phyloP scores from a whole-genome alignment of 78 protist species.

The Isochrysis galbana region DNA sequence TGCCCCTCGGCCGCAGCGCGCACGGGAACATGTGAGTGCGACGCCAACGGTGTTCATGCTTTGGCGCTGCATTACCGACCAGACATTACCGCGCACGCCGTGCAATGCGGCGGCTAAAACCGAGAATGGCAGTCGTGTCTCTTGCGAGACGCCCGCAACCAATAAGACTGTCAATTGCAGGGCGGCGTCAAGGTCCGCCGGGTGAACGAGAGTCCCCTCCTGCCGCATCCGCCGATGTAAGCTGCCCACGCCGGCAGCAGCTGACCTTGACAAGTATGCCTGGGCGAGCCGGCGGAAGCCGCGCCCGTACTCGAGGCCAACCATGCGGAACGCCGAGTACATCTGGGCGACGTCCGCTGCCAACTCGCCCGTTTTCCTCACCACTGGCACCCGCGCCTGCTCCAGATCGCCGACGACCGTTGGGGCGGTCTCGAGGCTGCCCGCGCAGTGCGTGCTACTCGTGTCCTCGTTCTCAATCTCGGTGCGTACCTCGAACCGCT shows the following conservation, averaged over 20 bases:
- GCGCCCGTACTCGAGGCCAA: background rate
- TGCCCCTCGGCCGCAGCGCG: background rate
- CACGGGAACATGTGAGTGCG: background rate
- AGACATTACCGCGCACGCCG: background rate
- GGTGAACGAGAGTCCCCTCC: background rate
- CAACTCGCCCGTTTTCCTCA: background rate
- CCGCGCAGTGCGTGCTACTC: background rate
- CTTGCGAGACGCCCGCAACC: background rate
- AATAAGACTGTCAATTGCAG: background rate
- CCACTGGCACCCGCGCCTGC: background rate
- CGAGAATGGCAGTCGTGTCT: background rate
- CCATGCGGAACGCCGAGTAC: background rate
- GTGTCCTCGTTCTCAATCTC: background rate
- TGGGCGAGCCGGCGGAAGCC: background rate
- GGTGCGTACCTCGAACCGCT: background rate
- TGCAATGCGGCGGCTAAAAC: background rate
- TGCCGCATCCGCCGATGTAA: background rate
- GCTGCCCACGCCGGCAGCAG: background rate
- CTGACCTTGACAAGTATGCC: background rate
- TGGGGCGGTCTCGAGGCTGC: background rate
- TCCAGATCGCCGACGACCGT: background rate
- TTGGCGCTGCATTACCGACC: background rate
- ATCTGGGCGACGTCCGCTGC: background rate
- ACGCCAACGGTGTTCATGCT: background rate
- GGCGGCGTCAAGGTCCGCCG: background rate